A percentile compares a stretch with the other conserved stretches of the same genome.
Evolutionary conservation across 2,329 filamentous ascomycete species (phyloP).

Genomic region (Hansfordia pulvinata): DNA sequence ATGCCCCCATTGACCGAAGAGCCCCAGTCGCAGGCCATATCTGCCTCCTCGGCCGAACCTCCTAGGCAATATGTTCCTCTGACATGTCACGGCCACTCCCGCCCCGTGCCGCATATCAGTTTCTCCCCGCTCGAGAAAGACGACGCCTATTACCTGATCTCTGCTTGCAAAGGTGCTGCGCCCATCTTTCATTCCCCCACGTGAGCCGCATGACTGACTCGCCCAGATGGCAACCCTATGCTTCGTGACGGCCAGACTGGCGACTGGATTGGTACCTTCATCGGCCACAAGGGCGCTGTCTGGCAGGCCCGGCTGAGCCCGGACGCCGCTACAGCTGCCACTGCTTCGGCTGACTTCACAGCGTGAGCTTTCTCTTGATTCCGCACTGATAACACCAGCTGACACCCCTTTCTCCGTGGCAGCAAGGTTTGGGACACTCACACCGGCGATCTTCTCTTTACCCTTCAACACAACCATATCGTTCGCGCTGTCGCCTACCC

Average conservation of each 20-base stretch:
- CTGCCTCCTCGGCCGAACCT: too few relatives aligned
- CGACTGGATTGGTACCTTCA: constrained; percentile 96
- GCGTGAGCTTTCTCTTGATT: constrained; percentile 43
- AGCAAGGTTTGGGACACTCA: constrained; percentile 97
- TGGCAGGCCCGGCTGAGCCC: constrained; percentile 90
- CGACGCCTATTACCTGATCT: constrained; percentile 82
- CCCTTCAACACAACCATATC: constrained; percentile 86
- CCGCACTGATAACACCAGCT: constrained; percentile 2
- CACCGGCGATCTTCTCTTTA: constrained; percentile 77
- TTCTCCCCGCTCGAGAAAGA: constrained; percentile 78
- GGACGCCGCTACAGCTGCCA: constrained; percentile 78
- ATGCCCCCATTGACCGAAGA: too few relatives aligned
- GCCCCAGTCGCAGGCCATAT: too few relatives aligned
- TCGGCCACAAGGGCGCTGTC: constrained; percentile 95
- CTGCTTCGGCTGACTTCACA: constrained; percentile 90
- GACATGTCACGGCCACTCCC: constrained; percentile 88
- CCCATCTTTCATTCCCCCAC: background rate
- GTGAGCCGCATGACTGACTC: constrained; percentile 5
- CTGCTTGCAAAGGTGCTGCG: constrained; percentile 68
- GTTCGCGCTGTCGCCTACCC: constrained; percentile 89
- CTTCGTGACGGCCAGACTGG: constrained; percentile 91
- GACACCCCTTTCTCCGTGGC: too few relatives aligned
- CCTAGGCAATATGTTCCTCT: constrained; percentile 60
- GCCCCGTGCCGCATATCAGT: constrained; percentile 80
- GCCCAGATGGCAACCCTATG: constrained; percentile 90